A percentile compares a stretch with the other conserved stretches of the same genome.
Conservation (phyloP, 768 basidiomycete species). For the Rhodotorula toruloides region DNA sequence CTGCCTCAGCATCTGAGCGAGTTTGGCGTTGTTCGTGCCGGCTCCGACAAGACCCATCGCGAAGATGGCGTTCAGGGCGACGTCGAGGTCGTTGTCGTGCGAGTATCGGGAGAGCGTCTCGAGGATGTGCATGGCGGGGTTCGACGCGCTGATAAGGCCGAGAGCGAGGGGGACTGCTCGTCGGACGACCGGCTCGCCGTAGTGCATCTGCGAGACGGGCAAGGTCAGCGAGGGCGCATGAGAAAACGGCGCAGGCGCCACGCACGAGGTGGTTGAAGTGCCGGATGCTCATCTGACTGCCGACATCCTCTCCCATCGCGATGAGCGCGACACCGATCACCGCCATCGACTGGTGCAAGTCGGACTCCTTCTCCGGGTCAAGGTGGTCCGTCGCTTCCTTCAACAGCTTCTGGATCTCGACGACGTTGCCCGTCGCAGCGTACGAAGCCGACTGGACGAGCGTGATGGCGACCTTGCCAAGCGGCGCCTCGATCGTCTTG, state of each 20-base stretch:
- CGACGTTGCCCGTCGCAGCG: conserved; percentile 89
- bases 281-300: conserved; percentile 93
- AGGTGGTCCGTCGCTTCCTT: conserved; percentile 92
- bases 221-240: background rate
- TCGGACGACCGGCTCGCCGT: conserved; percentile 86
- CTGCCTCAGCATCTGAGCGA: conserved; percentile 95
- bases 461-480: conserved; percentile 83
- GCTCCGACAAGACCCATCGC: conserved; percentile 98
- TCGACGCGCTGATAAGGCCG: conserved; percentile 88
- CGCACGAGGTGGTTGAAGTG: conserved; percentile 94
- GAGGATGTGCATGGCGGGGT: conserved; percentile 86
- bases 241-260: conserved; percentile 22
- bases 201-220: conserved; percentile 74
- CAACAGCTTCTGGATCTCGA: conserved; percentile 85
- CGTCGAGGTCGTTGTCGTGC: conserved; percentile 95
- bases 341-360: conserved; percentile 84
- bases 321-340: conserved; percentile 89
- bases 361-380: conserved; percentile 53
- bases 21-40: conserved; percentile 95
- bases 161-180: conserved; percentile 91
- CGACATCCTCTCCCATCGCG: conserved; percentile 97
- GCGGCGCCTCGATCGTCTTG: conserved; percentile 85
- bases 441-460: conserved; percentile 90
- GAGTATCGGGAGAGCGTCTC: conserved; percentile 98
- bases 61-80: conserved; percentile 94